Evolutionary conservation across 1,284 basidiomycete genomes (phyloP).

Genomic region (Pseudozyma flocculosa): DNA sequence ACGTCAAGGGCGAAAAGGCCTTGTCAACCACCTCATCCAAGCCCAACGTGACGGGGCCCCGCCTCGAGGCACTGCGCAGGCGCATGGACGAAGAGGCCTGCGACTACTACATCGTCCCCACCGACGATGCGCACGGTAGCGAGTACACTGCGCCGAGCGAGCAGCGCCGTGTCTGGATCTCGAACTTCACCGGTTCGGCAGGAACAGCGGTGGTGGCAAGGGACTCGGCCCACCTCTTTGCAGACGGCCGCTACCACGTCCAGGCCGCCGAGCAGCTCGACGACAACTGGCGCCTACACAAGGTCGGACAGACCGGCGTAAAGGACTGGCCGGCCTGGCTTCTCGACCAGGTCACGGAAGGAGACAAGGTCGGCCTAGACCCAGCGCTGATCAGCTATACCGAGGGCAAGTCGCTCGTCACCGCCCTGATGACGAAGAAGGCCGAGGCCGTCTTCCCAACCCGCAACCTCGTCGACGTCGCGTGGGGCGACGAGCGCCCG

Average conservation of each 20-base stretch:
- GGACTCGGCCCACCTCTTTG: conserved; percentile 65
- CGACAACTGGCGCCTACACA: conserved; percentile 73
- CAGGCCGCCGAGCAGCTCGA: conserved; percentile 79
- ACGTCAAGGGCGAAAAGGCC: conserved; percentile 3
- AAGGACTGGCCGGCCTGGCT: conserved; percentile 61
- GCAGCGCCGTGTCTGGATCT: conserved; percentile 78
- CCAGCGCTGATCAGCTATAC: conserved; percentile 81
- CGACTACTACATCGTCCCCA: conserved; percentile 66
- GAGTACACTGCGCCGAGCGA: conserved; percentile 81
- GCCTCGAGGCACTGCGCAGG: conserved; percentile 64
- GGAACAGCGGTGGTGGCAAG: conserved; percentile 75
- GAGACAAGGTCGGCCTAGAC: conserved; percentile 76
- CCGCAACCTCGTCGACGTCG: conserved; percentile 79
- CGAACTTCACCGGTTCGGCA: conserved; percentile 81
- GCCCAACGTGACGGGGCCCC: conserved; percentile 21
- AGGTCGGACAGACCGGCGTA: conserved; percentile 64
- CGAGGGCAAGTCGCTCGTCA: conserved; percentile 58
- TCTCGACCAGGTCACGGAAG: conserved; percentile 60
- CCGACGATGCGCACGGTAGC: conserved; percentile 83
- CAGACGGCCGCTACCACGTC: conserved; percentile 85
- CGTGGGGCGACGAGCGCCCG: conserved; percentile 72
- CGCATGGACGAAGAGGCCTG: conserved; percentile 36
- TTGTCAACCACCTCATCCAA: conserved; percentile 2
- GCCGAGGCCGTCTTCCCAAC: conserved; percentile 63
- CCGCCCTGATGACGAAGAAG: conserved; percentile 6